phyloP scores from a whole-genome alignment of 495 filamentous ascomycete genomes.

The Penicillium macrosclerotiorum region DNA sequence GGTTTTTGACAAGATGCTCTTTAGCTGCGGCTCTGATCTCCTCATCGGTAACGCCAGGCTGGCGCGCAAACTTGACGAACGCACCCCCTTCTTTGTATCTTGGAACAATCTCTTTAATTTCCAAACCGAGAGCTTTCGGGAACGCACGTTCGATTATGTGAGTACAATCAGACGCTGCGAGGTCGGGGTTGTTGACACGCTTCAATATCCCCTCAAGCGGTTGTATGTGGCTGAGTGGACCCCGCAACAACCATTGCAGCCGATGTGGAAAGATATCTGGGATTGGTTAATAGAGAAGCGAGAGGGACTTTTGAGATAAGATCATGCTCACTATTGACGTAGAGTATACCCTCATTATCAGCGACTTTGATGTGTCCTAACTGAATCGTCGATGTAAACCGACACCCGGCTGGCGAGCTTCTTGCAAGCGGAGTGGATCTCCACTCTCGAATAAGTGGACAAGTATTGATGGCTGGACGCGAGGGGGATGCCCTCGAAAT shows the following conservation, averaged over 20 bases:
- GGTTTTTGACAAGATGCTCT: slow-evolving; percentile 60
- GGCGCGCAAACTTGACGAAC: slow-evolving; percentile 81
- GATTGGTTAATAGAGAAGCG: slow-evolving; percentile 5
- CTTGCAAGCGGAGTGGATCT: slow-evolving; percentile 18
- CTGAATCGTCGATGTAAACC: slow-evolving; percentile 26
- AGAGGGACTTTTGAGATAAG: not conserved
- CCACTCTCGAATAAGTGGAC: slow-evolving; percentile 11
- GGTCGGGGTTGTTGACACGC: slow-evolving; percentile 57
- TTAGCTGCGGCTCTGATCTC: slow-evolving; percentile 59
- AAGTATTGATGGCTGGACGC: slow-evolving; percentile 1
- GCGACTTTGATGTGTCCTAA: slow-evolving; percentile 71
- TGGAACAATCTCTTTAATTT: slow-evolving; percentile 75
- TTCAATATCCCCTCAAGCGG: slow-evolving; percentile 61
- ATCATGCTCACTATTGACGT: slow-evolving; percentile 73
- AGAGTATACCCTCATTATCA: slow-evolving; percentile 76
- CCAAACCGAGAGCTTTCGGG: slow-evolving; percentile 55
- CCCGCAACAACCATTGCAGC: slow-evolving; percentile 62
- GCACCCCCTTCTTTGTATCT: slow-evolving; percentile 89
- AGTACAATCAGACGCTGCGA: slow-evolving; percentile 61
- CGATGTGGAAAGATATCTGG: slow-evolving; percentile 82
- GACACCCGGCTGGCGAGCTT: slow-evolving; percentile 6
- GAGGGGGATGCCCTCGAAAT: slow-evolving; percentile 4
- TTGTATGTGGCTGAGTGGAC: slow-evolving; percentile 56
- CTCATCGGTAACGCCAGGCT: slow-evolving; percentile 44
- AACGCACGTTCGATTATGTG: slow-evolving; percentile 62